Evolutionary conservation across 2,329 filamentous ascomycete genomes (phyloP).

Genomic region (Hypoxylon rubiginosum): DNA sequence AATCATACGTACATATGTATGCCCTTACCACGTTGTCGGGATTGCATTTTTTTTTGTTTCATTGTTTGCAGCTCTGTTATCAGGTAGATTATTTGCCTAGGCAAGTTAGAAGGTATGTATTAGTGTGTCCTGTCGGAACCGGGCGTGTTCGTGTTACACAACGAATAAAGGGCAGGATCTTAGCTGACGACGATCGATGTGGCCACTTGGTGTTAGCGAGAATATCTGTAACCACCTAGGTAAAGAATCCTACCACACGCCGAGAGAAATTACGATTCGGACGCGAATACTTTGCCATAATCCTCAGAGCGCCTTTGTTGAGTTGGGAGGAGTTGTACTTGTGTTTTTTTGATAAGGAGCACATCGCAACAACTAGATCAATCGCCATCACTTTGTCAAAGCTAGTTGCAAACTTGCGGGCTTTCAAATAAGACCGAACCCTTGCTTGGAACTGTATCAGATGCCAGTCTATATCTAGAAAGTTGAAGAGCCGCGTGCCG

Average conservation of each 20-base stretch:
- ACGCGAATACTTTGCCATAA: not conserved
- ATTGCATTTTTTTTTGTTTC: not conserved
- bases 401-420: not conserved
- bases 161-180: not conserved
- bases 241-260: too few species aligned
- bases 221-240: too few species aligned
- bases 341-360: not conserved
- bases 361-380: not conserved
- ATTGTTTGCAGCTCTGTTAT: not conserved
- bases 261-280: not conserved
- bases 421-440: not conserved
- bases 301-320: not conserved
- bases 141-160: not conserved
- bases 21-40: not conserved
- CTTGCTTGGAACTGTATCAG: not conserved
- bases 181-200: not conserved
- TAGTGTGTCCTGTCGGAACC: not conserved
- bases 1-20: slow-evolving; percentile 21
- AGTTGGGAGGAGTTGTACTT: slow-evolving; percentile 3
- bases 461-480: not conserved
- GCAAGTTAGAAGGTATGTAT: not conserved
- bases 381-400: not conserved
- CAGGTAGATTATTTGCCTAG: too few species aligned
- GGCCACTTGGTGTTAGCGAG: not conserved
- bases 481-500: not conserved